Evolutionary conservation across 345 rosid species (phyloP).

Genomic region (Raphanus raphanistrum): DNA sequence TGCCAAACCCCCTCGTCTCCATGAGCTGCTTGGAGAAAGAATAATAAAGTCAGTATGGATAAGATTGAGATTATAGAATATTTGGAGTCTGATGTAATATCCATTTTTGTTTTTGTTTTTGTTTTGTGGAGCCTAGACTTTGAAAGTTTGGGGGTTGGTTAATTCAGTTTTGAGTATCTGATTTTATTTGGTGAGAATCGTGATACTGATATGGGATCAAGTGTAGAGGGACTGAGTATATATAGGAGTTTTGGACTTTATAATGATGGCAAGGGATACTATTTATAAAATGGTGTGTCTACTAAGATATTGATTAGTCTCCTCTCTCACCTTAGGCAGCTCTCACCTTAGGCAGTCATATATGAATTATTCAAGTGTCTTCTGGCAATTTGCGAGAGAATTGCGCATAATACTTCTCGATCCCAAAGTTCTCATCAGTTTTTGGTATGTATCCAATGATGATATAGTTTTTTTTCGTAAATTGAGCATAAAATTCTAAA

Average conservation of each 20-base stretch:
- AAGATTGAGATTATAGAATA: constrained; percentile 15
- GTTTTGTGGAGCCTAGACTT: not conserved
- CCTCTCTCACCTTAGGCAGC: not conserved
- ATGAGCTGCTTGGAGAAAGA: constrained; percentile 34
- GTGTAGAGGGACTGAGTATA: constrained; percentile 9
- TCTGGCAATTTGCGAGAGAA: constrained; percentile 24
- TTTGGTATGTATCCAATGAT: not conserved
- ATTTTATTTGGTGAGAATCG: constrained; percentile 6
- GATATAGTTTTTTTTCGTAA: constrained; percentile 1
- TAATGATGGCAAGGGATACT: not conserved
- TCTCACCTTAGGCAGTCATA: not conserved
- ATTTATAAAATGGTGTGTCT: not conserved
- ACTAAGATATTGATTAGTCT: not conserved
- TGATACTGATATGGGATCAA: constrained; percentile 27
- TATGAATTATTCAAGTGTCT: constrained; percentile 11
- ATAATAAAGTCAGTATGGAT: constrained; percentile 11
- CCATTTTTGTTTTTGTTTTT: constrained; percentile 5
- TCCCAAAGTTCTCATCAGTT: not conserved
- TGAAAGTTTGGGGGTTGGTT: constrained; percentile 21
- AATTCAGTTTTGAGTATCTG: constrained; percentile 23
- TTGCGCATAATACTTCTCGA: constrained; percentile 19
- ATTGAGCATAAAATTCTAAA: not conserved
- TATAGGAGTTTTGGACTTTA: constrained; percentile 28
- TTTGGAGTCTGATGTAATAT: constrained; percentile 2
- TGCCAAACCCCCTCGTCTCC: constrained; percentile 76